Base-by-base conservation (phyloP, 495 filamentous ascomycete genomes). In the Geoglossum glabrum region DNA sequence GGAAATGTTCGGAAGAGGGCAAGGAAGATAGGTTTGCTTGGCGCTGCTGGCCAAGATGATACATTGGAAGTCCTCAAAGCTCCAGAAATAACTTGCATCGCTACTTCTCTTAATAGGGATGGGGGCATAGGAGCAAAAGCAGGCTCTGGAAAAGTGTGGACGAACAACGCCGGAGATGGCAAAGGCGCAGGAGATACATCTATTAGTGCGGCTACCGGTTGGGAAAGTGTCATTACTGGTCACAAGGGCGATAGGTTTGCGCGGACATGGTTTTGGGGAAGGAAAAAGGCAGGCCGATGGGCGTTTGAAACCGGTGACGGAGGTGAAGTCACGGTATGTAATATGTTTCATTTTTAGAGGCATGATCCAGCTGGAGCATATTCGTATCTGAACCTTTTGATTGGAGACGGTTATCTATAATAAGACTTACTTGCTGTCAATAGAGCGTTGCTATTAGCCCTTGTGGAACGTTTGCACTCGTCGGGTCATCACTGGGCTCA, bases 201-300 rank as follows among this genome's bases (percentile, higher is more conserved):
- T 62, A 67, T 77, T 23, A 85, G 80, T 54, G 80, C 77, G 45
- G 78, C 78, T 64, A 92, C 88, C 2, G 92, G 92, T 15, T 97
- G 92, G 90, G 93, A 97, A 66, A 95, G 89, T 64, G 80, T 99
- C 17, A 77, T 99, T 0, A 99, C 92, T 11, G 90, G 86, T n/a
- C 92, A 99, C 68, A 79, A 80, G 61, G 79, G 84, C 19, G 90
- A 96, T 62, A 80, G 82, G 51, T 85, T 76, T 63, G 92, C 86
- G 38, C 76, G 92, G 43, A 95, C 90, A 25, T 99, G 92, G 92
- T 96, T 96, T 71, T 95, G 94, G 86, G 90, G 90, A 17, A 81
- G 87, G 60, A 95, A 90, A 64, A 80, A 83, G 61, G 88, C 90
- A 43, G 92, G 92, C 21, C 79, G 92, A 56, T 99, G 92, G 92